These are phyloP conservation scores for Chimonanthus salicifolius DNA, from an alignment of 164 flowering plant species.

Conservation along the genomic window DNA sequence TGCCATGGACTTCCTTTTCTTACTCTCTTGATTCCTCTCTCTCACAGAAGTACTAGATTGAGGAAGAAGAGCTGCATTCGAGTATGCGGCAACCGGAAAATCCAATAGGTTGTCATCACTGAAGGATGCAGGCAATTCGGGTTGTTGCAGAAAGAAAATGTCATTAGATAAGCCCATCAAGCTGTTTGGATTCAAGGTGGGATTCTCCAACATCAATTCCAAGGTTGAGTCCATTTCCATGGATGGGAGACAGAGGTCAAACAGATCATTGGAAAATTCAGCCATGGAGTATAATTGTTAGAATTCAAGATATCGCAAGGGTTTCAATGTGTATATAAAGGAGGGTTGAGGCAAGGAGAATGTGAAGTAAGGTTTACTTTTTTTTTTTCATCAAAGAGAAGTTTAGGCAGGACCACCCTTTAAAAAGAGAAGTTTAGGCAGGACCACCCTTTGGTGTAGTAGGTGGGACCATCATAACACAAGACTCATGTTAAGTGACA, in stretches of 20 bases:
- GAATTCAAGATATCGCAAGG: conserved; percentile 2
- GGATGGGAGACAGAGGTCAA: conserved; percentile 21
- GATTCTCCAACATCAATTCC: conserved; percentile 23
- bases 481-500: too few relatives aligned
- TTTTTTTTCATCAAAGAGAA: too few relatives aligned
- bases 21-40: conserved; percentile 16
- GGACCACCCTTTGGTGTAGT: too few relatives aligned
- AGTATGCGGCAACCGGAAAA: neutral
- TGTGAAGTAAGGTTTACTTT: too few relatives aligned
- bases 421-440: too few relatives aligned
- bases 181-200: conserved; percentile 14
- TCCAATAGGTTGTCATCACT: conserved; percentile 8
- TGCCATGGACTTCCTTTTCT: conserved; percentile 20
- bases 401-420: too few relatives aligned
- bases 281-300: conserved; percentile 18
- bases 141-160: conserved; percentile 19
- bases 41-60: conserved; percentile 8
- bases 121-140: conserved; percentile 11
- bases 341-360: too few relatives aligned
- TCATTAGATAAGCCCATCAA: conserved; percentile 22
- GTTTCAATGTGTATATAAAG: too few relatives aligned
- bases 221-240: conserved; percentile 27
- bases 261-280: conserved; percentile 18
- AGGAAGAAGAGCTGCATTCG: conserved; percentile 14
- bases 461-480: too few relatives aligned